Conservation (phyloP, 2,329 filamentous ascomycete species). For the Emmonsiellopsis sp. region DNA sequence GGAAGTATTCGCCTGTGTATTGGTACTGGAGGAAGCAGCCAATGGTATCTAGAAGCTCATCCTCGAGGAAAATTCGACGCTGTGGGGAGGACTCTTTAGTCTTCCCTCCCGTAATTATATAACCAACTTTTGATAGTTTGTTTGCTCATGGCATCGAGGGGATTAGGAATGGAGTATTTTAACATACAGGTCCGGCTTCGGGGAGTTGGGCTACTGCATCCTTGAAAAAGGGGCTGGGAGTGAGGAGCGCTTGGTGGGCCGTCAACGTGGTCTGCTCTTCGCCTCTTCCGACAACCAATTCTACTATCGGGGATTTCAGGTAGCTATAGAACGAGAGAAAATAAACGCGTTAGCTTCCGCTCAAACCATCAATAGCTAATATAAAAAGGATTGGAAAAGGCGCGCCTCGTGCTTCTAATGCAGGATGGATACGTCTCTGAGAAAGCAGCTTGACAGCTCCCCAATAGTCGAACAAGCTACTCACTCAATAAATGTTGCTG, state of each 20-base stretch:
- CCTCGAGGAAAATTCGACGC: slow-evolving; percentile 58
- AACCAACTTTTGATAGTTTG: not conserved
- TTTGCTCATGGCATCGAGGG: not conserved
- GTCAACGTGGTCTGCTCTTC: slow-evolving; percentile 55
- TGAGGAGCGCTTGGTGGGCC: slow-evolving; percentile 70
- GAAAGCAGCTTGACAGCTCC: not conserved
- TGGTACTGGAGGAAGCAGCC: slow-evolving; percentile 75
- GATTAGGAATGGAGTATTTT: not conserved
- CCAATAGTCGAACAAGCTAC: not conserved
- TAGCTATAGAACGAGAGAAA: slow-evolving; percentile 31
- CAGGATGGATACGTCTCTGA: not conserved
- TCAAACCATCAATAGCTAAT: not conserved
- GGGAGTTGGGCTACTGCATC: slow-evolving; percentile 53
- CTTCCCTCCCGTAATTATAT: not conserved
- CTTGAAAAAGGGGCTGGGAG: slow-evolving; percentile 64
- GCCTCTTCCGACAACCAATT: slow-evolving; percentile 54
- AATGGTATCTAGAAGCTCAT: slow-evolving; percentile 62
- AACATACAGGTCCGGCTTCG: slow-evolving; percentile 51
- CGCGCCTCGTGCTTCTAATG: not conserved
- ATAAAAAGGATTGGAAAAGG: not conserved
- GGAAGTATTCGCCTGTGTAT: slow-evolving; percentile 83
- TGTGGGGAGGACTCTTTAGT: slow-evolving; percentile 20
- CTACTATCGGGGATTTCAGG: slow-evolving; percentile 60
- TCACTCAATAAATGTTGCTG: slow-evolving; percentile 6
- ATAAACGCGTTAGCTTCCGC: not conserved